Conservation (phyloP, 129 eudicot species). For the Tanacetum coccineum region DNA sequence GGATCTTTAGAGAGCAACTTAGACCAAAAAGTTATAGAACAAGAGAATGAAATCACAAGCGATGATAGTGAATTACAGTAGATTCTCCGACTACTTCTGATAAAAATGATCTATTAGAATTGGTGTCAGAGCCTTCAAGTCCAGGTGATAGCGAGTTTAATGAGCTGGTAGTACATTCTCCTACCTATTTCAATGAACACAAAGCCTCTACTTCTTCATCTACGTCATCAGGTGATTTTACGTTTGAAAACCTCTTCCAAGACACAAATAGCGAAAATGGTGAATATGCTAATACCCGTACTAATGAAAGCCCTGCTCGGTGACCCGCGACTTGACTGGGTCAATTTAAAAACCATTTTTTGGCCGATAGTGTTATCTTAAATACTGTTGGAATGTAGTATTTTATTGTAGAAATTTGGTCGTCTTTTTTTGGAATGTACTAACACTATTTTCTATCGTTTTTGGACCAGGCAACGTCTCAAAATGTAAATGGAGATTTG, state of each 20-base stretch:
- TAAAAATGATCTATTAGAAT: conserved; percentile 15
- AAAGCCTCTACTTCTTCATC: too few relatives aligned
- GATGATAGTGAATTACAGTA: conserved; percentile 8
- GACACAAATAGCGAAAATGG: conserved; percentile 23
- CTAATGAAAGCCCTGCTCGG: conserved; percentile 49
- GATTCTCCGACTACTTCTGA: conserved; percentile 26
- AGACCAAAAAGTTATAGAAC: conserved; percentile 11
- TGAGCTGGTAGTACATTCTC: too few relatives aligned
- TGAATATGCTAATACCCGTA: conserved; percentile 13
- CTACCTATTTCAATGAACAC: too few relatives aligned
- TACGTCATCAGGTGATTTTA: conserved; percentile 38
- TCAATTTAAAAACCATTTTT: too few relatives aligned
- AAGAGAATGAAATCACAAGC: conserved; percentile 9
- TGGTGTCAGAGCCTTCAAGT: conserved; percentile 18
- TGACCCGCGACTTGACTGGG: too few relatives aligned
- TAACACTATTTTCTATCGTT: too few relatives aligned
- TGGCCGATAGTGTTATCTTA: too few relatives aligned
- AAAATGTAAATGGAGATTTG: too few relatives aligned
- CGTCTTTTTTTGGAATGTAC: too few relatives aligned
- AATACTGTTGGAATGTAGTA: too few relatives aligned
- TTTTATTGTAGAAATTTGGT: too few relatives aligned
- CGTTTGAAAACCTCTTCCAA: conserved; percentile 23
- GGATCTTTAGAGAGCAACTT: conserved; percentile 18
- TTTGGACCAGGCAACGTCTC: too few relatives aligned
- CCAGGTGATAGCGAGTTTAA: neutral